Percentiles rank a stretch among this genome's conserved stretches.
Conservation (phyloP, 1,139 yeast species). For the Groenewaldozyma sp. region DNA sequence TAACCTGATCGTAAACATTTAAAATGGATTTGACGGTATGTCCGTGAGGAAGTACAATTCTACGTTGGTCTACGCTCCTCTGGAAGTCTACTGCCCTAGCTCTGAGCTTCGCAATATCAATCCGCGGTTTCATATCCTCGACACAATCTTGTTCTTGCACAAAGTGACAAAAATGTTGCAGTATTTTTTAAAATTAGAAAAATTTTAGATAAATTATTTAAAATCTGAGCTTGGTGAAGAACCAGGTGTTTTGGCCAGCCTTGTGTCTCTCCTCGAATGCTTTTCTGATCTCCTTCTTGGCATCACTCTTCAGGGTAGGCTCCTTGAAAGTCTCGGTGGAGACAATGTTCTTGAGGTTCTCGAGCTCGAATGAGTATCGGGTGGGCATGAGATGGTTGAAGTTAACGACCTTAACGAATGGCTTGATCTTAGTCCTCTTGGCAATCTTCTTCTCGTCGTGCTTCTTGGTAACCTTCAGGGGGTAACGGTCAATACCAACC, state of each 20-base stretch:
- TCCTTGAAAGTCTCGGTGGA: slow-evolving; percentile 92
- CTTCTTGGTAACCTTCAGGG: slow-evolving; percentile 92
- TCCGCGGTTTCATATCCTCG: too few species aligned
- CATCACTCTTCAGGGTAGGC: slow-evolving; percentile 98
- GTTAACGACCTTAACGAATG: slow-evolving; percentile 98
- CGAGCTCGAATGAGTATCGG: slow-evolving; percentile 97
- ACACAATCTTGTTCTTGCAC: too few species aligned
- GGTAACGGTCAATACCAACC: slow-evolving; percentile 99
- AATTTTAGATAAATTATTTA: too few species aligned
- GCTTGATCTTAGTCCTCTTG: slow-evolving; percentile 97
- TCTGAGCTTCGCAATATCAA: slow-evolving; percentile 42
- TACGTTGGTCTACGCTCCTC: slow-evolving; percentile 42
- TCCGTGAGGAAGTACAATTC: slow-evolving; percentile 27
- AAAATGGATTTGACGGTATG: slow-evolving; percentile 31
- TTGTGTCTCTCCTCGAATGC: slow-evolving; percentile 99
- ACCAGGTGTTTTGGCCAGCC: slow-evolving; percentile 99
- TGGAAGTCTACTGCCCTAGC: slow-evolving; percentile 33
- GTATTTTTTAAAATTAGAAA: too few species aligned
- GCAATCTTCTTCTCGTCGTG: slow-evolving; percentile 95
- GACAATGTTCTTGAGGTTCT: slow-evolving; percentile 85
- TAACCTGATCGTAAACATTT: slow-evolving; percentile 21
- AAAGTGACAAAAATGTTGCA: too few species aligned
- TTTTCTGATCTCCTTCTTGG: slow-evolving; percentile 98
- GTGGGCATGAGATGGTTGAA: slow-evolving; percentile 99
- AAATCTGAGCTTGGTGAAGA: slow-evolving; percentile 98